phyloP scores from a whole-genome alignment of 108 stramenopile species.

The Cyclotella kingstonii region DNA sequence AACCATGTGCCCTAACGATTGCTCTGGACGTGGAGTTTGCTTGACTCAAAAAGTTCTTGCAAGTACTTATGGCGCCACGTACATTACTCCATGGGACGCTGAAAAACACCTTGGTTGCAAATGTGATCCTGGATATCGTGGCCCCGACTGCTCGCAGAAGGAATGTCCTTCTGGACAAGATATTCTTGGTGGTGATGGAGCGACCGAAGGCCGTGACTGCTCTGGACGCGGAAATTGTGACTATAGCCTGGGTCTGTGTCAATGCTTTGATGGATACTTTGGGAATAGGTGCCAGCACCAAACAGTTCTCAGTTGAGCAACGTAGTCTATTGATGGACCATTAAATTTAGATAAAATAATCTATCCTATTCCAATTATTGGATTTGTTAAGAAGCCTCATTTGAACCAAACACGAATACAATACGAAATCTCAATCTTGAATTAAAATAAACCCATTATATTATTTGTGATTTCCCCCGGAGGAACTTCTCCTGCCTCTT shows the following conservation, averaged over 20 bases:
- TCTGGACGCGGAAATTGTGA: slow-evolving; percentile 82
- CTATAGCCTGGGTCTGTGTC: slow-evolving; percentile 62
- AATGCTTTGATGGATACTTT: slow-evolving; percentile 77
- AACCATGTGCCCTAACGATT: slow-evolving; percentile 66
- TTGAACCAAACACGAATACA: too few species aligned
- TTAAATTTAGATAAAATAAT: too few species aligned
- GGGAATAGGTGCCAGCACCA: slow-evolving; percentile 82
- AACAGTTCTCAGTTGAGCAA: slow-evolving; percentile 47
- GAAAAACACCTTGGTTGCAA: slow-evolving; percentile 79
- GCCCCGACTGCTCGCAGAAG: slow-evolving; percentile 81
- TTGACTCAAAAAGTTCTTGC: slow-evolving; percentile 72
- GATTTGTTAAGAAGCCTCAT: too few species aligned
- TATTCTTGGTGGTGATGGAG: slow-evolving; percentile 62
- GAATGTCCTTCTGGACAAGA: slow-evolving; percentile 81
- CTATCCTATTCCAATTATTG: too few species aligned
- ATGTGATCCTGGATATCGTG: slow-evolving; percentile 84
- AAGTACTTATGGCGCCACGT: slow-evolving; percentile 35
- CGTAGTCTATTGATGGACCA: too few species aligned
- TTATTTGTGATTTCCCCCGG: too few species aligned
- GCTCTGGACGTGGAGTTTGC: slow-evolving; percentile 67
- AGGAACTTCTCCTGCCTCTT: slow-evolving; percentile 79
- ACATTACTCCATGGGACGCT: slow-evolving; percentile 74
- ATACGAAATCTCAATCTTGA: too few species aligned
- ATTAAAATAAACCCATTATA: too few species aligned
- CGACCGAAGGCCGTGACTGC: slow-evolving; percentile 72